Conservation (phyloP, 1,284 basidiomycete species). For the Heterobasidion annosum region DNA sequence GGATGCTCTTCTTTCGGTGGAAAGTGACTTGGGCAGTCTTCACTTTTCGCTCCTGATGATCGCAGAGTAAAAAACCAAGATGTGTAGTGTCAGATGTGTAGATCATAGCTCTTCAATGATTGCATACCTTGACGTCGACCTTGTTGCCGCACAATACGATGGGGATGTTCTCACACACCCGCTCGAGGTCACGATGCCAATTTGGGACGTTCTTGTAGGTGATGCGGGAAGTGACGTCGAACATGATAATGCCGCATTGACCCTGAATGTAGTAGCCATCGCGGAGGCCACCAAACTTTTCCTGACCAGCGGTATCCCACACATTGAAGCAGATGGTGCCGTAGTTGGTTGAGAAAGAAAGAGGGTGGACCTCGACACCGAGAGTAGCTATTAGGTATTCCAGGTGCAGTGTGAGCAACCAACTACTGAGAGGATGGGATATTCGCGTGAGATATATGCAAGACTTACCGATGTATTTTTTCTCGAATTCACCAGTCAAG, state of each 20-base stretch:
- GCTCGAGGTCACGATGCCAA: slow-evolving; percentile 99
- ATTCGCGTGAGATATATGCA: background rate
- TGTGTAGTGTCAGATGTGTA: background rate
- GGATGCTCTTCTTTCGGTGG: slow-evolving; percentile 99
- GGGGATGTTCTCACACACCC: slow-evolving; percentile 99
- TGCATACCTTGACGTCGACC: slow-evolving; percentile 93
- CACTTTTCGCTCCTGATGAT: slow-evolving; percentile 91
- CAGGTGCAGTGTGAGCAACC: background rate
- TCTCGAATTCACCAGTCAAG: slow-evolving; percentile 99
- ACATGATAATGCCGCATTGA: slow-evolving; percentile 99
- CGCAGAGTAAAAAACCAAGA: background rate
- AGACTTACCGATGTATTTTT: slow-evolving; percentile 93
- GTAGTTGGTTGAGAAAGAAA: slow-evolving; percentile 96
- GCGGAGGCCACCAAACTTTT: slow-evolving; percentile 98
- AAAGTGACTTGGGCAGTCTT: slow-evolving; percentile 98
- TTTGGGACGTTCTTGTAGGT: slow-evolving; percentile 99
- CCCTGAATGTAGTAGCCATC: slow-evolving; percentile 99
- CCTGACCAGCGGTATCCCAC: slow-evolving; percentile 99
- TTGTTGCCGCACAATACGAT: slow-evolving; percentile 99
- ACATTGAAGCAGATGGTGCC: slow-evolving; percentile 99
- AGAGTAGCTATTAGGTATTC: slow-evolving; percentile 70
- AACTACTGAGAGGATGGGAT: background rate
- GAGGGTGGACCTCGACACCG: slow-evolving; percentile 98
- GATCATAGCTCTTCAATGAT: background rate
- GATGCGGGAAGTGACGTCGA: slow-evolving; percentile 99